Percentiles rank a stretch among this genome's conserved stretches.
phyloP scores from a whole-genome alignment of 257 asterid species.

The Solanum paucissectum region DNA sequence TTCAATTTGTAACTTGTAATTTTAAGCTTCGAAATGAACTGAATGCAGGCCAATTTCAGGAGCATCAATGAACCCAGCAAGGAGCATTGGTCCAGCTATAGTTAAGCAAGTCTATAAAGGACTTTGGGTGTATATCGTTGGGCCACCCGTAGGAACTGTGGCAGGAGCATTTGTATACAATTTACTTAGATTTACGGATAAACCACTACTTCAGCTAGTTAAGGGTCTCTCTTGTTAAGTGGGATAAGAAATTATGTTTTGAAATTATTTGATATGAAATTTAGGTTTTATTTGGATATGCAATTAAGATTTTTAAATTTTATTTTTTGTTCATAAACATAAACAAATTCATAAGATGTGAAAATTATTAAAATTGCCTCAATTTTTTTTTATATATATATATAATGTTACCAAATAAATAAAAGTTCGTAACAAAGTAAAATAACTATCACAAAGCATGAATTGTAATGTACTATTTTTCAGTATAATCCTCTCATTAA shows the following conservation, averaged over 20 bases:
- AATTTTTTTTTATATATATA: no score
- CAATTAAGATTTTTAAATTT: no score
- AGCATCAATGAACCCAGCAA: conserved; percentile 89
- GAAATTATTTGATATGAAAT: no score
- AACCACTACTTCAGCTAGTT: conserved; percentile 7
- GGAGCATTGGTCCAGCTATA: conserved; percentile 81
- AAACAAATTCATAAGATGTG: no score
- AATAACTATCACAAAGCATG: no score
- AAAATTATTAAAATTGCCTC: no score
- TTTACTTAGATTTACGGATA: conserved; percentile 37
- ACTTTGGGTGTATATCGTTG: conserved; percentile 51
- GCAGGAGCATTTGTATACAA: conserved; percentile 46
- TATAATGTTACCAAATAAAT: no score
- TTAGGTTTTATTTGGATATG: background rate
- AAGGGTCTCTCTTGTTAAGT: background rate
- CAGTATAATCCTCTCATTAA: no score
- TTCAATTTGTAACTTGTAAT: background rate
- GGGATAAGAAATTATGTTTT: no score
- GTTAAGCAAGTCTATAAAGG: conserved; percentile 36
- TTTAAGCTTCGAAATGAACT: background rate
- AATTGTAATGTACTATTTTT: no score
- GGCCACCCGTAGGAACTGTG: conserved; percentile 47
- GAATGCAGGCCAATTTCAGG: conserved; percentile 68
- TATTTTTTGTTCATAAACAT: no score
- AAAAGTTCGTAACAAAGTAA: no score